Base-by-base conservation (phyloP, 352 stramenopile genomes). In the Pythium grandisporangium region DNA sequence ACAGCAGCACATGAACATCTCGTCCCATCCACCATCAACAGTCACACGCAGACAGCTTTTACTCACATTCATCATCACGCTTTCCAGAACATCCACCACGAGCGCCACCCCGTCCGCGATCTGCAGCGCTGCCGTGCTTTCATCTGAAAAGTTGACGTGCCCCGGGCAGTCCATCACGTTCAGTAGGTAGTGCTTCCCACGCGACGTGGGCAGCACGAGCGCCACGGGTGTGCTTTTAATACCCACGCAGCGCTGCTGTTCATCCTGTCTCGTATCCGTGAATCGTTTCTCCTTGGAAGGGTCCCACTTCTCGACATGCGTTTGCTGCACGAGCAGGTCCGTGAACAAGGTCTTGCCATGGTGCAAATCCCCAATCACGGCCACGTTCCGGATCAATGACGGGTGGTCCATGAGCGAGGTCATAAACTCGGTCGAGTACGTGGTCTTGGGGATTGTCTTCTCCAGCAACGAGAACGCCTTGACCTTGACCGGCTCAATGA, bases 121-220 rank as follows among this genome's bases (percentile, higher is more conserved):
- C 50, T 96, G 81, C 40, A 99, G 54, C 16, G 89, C 94, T 6
- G 93, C 93, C 6, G 95, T 95, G 3, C 75, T 82, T 51, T 99
- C 95, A 56, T 98, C 95, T 26, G 91, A 95, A 61, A 99, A 99
- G 67, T 99, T 97, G 1, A 96, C 71, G 61, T 99, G 96, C 16
- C 96, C 96, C 0, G 96, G 95, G 68, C 89, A 98, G 69, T 99
- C 97, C 37, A 99, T 58, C 1, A 98, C 43, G 37, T 98, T 99
- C 0, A 99, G 45, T 30, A 98, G 52, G 62, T 88, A 98, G 30
- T 90, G 92, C 66, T 99, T 99, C 6, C 94, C 93, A 17, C 81
- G 65, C 12, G 82, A 95, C 40, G 96, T 89, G 16, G 93, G 77
- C 23, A 99, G 63, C 44, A 98, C 81, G 4, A 99, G 61, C 7